Evolutionary conservation across 306 rosid species (phyloP), one percentile per base, ranked within the genome.

Genomic region (Mimosa pudica): DNA sequence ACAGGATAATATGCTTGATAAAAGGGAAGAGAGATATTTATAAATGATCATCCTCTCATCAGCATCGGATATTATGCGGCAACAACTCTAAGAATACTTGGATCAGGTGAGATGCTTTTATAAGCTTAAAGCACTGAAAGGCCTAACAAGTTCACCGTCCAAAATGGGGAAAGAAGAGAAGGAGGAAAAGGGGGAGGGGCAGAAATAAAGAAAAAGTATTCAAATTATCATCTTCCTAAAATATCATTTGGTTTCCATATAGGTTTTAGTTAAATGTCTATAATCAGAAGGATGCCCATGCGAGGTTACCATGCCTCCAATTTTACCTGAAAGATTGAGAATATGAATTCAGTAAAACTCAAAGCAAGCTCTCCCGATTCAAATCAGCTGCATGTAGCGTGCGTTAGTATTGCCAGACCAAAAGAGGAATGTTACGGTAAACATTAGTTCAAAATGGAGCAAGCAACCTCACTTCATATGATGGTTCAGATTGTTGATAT

Each of bases 381-480:
- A 62, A 75, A 75, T 57, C 76, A 44, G 84, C 80, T 51, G 57
- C 76, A 14, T 49, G 48, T 58, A 68, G 66, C 2, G 60, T 4
- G 45, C 68, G 51, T 47, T 16, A 58, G 71, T 76, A 55, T 67
- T 42, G 79, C 42, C 24, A 73, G 84, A 76, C 81, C 77, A 67
- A 61, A 77, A 49, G 24, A 54, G 64, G 54, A 71, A 45, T 47
- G 63, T 70, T 61, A 80, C 35, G 78, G 57, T n/a, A 36, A 65
- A 67, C 44, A 77, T 41, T 75, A 72, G 77, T 70, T 74, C 81
- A 64, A 62, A 80, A 70, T 74, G 71, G 70, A 45, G 74, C 81
- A 74, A 70, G 65, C 86, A 30, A 60, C 74, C 63, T 58, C 46
- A 71, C 77, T 83, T 86, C 71, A 76, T 69, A 74, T 54, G 79